Conservation (phyloP, 805 yeast genomes). For the Starmerella sirachaensis region DNA sequence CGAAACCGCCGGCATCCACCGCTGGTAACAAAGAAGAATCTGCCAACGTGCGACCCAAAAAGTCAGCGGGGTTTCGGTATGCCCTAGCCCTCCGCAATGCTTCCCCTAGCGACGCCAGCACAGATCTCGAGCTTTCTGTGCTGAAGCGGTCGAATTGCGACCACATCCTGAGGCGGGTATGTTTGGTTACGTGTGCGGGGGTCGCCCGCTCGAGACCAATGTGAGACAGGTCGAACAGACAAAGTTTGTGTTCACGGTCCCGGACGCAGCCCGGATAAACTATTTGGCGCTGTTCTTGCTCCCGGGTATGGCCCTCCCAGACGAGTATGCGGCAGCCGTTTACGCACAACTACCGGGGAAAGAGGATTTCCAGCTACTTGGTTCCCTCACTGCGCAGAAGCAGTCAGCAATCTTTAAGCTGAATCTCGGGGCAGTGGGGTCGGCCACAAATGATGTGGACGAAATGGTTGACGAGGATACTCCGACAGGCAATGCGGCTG, state of each 20-base stretch:
- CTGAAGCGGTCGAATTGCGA: no score
- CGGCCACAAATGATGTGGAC: slow-evolving; percentile 34
- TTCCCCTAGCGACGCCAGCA: no score
- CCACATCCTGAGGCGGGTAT: no score
- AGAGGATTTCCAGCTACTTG: slow-evolving; percentile 31
- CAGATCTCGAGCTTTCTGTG: no score
- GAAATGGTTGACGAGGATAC: slow-evolving; percentile 48
- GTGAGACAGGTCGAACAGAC: slow-evolving; percentile 51
- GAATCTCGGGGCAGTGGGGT: slow-evolving; percentile 33
- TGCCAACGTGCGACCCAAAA: no score
- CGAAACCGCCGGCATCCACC: no score
- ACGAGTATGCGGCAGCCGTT: slow-evolving; percentile 65
- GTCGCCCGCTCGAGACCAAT: slow-evolving; percentile 42
- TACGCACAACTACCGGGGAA: slow-evolving; percentile 67
- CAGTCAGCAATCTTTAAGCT: slow-evolving; percentile 89
- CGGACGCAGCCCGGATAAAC: slow-evolving; percentile 53
- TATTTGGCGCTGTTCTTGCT: slow-evolving; percentile 75
- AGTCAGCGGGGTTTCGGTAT: no score
- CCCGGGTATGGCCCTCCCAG: slow-evolving; percentile 65
- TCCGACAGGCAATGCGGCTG: slow-evolving; percentile 30
- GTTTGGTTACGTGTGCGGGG: slow-evolving; percentile 72
- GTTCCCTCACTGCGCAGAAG: slow-evolving; percentile 37
- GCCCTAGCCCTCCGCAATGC: no score
- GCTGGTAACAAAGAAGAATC: no score
- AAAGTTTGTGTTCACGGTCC: slow-evolving; percentile 53